phyloP scores from a whole-genome alignment of 352 stramenopile species.

The Halophytophthora batemanensis region DNA sequence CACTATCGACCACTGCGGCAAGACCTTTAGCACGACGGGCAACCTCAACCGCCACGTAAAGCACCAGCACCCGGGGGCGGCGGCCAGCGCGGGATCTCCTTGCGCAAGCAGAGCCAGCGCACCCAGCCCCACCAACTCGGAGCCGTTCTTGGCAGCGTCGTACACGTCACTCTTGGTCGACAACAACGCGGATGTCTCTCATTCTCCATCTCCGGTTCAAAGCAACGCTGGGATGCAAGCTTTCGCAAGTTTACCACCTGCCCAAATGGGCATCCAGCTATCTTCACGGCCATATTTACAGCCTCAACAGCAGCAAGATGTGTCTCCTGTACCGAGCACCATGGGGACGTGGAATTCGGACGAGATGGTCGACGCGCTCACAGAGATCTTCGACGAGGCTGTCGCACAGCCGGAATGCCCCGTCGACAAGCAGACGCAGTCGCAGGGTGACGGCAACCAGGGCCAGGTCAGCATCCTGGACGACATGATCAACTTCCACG shows the following conservation, averaged over 20 bases:
- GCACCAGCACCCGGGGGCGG: constrained; percentile 29
- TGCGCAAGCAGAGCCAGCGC: constrained; percentile 11
- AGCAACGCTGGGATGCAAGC: too few species aligned
- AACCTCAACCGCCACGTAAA: constrained; percentile 55
- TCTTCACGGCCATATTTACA: too few species aligned
- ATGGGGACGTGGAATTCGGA: constrained; percentile 14
- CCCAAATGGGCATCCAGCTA: too few species aligned
- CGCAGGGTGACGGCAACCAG: constrained; percentile 4
- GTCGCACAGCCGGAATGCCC: constrained; percentile 8
- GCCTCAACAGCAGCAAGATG: not conserved
- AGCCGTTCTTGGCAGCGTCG: constrained; percentile 17
- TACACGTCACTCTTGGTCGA: constrained; percentile 22
- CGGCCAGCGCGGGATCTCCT: constrained; percentile 2
- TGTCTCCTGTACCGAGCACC: constrained; percentile 12
- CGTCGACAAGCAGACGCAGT: constrained; percentile 3
- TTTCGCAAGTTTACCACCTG: too few species aligned
- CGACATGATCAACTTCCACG: constrained; percentile 51
- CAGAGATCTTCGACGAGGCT: constrained; percentile 37
- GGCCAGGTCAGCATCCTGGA: constrained; percentile 34
- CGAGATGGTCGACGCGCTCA: constrained; percentile 27
- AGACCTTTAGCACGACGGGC: constrained; percentile 54
- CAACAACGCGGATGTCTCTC: constrained; percentile 15
- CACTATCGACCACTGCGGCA: constrained; percentile 39
- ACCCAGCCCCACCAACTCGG: constrained; percentile 20
- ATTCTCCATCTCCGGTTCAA: too few species aligned